phyloP scores from a whole-genome alignment of 2,329 filamentous ascomycete species.

The Balansia obtecta region DNA sequence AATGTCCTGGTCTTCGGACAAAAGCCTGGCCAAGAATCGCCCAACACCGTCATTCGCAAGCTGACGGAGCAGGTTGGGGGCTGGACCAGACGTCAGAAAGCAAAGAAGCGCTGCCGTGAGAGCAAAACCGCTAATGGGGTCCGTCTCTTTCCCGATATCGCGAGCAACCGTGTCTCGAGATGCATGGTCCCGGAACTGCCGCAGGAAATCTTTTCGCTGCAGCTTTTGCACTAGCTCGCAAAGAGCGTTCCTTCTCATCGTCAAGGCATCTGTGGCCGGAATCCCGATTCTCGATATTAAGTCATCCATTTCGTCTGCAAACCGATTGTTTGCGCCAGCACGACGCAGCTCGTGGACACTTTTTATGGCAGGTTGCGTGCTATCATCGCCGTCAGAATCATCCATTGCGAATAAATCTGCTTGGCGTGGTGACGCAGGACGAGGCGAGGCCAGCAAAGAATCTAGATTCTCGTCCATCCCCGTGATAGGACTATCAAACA shows the following conservation, averaged over 20 bases:
- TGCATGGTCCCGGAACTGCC: conserved; percentile 62
- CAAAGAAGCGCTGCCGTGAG: conserved; percentile 51
- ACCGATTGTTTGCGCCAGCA: conserved; percentile 53
- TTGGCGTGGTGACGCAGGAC: conserved; percentile 12
- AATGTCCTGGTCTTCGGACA: conserved; percentile 44
- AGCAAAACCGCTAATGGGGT: conserved; percentile 49
- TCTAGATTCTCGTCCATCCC: conserved; percentile 10
- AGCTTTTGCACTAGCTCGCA: conserved; percentile 48
- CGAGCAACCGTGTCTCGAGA: conserved; percentile 57
- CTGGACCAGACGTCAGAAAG: conserved; percentile 47
- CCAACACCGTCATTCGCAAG: conserved; percentile 42
- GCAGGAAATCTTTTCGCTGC: conserved; percentile 48
- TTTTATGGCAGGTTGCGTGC: conserved; percentile 38
- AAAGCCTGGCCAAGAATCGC: conserved; percentile 40
- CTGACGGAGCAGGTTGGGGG: conserved; percentile 45
- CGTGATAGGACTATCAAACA: conserved; percentile 8
- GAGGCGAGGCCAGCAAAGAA: conserved; percentile 10
- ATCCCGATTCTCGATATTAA: conserved; percentile 46
- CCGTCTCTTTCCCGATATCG: conserved; percentile 44
- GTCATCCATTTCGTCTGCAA: conserved; percentile 54
- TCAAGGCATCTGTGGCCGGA: conserved; percentile 32
- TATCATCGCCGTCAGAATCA: conserved; percentile 26
- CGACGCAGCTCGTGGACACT: conserved; percentile 55
- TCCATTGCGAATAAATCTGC: conserved; percentile 15
- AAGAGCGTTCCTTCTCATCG: conserved; percentile 44